These are phyloP conservation scores for Skeletonema tropicum DNA, from an alignment of 108 stramenopile species.

Conservation along the genomic window DNA sequence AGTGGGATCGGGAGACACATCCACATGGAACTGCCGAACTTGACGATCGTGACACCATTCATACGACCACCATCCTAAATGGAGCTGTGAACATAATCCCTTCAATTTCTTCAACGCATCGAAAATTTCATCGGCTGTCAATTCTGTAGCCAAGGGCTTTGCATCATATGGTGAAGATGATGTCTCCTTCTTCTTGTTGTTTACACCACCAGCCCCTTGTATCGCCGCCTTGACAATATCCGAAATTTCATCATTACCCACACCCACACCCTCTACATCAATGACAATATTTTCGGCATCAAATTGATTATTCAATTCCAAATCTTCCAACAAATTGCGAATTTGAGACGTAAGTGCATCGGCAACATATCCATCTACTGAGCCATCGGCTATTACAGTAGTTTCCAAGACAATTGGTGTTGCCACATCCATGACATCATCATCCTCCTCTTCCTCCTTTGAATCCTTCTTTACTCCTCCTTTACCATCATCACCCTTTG, in stretches of 20 bases:
- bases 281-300: constrained; percentile 24
- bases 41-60: constrained; percentile 83
- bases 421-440: constrained; percentile 10
- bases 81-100: constrained; percentile 72
- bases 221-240: constrained; percentile 34
- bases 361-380: constrained; percentile 18
- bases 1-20: constrained; percentile 15
- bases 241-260: constrained; percentile 4
- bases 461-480: constrained; percentile 4
- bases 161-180: not conserved
- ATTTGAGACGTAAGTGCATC: not conserved
- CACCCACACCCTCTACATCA: constrained; percentile 13
- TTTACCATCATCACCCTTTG: not conserved
- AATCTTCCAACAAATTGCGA: constrained; percentile 3
- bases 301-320: not conserved
- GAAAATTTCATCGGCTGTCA: constrained; percentile 13
- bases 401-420: constrained; percentile 14
- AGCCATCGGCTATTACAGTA: constrained; percentile 19
- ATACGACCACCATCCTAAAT: constrained; percentile 89
- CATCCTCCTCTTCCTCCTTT: not conserved
- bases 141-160: constrained; percentile 3
- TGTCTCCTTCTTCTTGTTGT: not conserved
- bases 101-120: constrained; percentile 36
- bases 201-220: constrained; percentile 25
- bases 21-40: constrained; percentile 82